Conservation (phyloP, 257 asterid species). For the Rubia yunnanensis region DNA sequence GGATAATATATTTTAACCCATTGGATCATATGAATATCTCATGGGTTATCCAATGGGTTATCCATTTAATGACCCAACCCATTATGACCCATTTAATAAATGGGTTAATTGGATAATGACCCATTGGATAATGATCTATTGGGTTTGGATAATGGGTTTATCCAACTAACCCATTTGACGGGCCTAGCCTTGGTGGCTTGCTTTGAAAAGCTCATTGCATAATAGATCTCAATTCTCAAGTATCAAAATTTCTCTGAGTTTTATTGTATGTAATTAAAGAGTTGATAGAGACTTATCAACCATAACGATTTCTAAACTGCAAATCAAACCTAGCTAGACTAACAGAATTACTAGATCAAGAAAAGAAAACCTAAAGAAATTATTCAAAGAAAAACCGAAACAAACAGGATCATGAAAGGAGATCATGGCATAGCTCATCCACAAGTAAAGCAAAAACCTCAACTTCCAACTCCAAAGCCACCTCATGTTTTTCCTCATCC, state of each 20-base stretch:
- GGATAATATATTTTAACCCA: no score
- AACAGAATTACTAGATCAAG: neutral
- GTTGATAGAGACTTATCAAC: conserved; percentile 9
- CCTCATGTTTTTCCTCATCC: conserved; percentile 43
- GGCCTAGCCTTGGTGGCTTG: no score
- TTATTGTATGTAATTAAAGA: neutral
- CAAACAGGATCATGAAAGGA: neutral
- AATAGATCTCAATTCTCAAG: neutral
- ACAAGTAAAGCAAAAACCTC: conserved; percentile 40
- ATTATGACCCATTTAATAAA: no score
- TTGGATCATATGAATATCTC: no score
- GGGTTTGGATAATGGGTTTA: no score
- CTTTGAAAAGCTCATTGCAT: neutral
- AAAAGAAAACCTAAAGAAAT: neutral
- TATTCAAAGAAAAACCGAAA: neutral
- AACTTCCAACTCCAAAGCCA: conserved; percentile 48
- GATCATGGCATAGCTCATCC: conserved; percentile 39
- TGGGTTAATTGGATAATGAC: no score
- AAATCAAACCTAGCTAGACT: conserved; percentile 1
- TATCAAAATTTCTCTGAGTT: neutral
- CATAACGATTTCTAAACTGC: neutral
- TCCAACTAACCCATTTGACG: no score
- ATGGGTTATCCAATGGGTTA: no score
- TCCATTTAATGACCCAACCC: no score
- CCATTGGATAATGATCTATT: no score